Evolutionary conservation across 495 filamentous ascomycete species (phyloP), one percentile per base, ranked within the genome.

Genomic region (Aspergillus asperescens): DNA sequence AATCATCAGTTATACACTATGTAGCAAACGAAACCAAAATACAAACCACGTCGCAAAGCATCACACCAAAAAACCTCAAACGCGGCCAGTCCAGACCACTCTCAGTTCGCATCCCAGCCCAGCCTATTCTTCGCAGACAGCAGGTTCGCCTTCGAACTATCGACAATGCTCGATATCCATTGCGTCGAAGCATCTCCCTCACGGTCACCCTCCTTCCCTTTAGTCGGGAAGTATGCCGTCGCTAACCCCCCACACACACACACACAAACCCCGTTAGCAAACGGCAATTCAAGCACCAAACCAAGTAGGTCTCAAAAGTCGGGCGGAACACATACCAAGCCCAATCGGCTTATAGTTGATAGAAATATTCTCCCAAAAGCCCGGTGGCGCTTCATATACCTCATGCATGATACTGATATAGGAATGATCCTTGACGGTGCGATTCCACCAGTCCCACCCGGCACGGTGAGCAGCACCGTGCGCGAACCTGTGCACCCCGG

Each of bases 331-430:
- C 48, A 8, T 41, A 50, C 48, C 35, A 19, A 50, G n/a, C 25
- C 48, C 48, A 9, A 12, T 31, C 5, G 35, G 48, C 37, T 10
- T 10, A 41, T 41, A 50, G 15, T 50, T 50, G n/a, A 50, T 8
- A 23, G 29, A 50, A n/a, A 50, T 18, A 22, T 40, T 50, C 22
- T 50, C 48, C 48, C 48, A 50, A 3, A 8, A 13, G 7, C 48
- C 48, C 6, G 48, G 24, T 10, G 35, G 24, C 6, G 48, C 48
- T 24, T 50, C 48, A 15, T 41, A 50, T 1, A 50, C 48, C 35
- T 50, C 48, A 31, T 50, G 48, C 25, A 40, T 41, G 16, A 50
- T 40, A 19, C 48, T 50, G 25, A 50, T 41, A 25, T 50, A 35
- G 3, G 35, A 19, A 31, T 50, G 23, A 9, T 41, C 23, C 48